These are phyloP conservation scores for Aspergillus ostianus DNA, from an alignment of 495 filamentous ascomycete genomes.

Conservation along the genomic window DNA sequence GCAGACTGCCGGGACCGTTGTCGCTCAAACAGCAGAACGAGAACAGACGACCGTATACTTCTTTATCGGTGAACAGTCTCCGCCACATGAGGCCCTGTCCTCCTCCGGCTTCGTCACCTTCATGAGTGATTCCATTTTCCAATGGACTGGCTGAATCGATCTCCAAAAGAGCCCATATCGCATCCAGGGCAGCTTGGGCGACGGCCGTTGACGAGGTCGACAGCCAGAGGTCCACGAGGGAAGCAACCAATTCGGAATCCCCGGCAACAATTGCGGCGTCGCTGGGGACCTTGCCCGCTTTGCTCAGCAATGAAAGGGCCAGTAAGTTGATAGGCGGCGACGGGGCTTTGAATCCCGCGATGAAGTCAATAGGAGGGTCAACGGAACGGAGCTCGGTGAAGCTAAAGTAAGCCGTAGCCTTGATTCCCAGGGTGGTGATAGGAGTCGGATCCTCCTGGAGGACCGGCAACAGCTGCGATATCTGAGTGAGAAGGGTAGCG, in stretches of 20 bases:
- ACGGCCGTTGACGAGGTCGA: slow-evolving; percentile 68
- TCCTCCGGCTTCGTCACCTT: slow-evolving; percentile 33
- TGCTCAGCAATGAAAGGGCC: slow-evolving; percentile 67
- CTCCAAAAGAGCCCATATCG: slow-evolving; percentile 69
- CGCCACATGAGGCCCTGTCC: slow-evolving; percentile 75
- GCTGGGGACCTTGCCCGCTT: slow-evolving; percentile 58
- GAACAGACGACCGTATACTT: slow-evolving; percentile 65
- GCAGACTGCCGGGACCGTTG: slow-evolving; percentile 39
- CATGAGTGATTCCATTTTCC: slow-evolving; percentile 42
- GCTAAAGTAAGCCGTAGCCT: slow-evolving; percentile 35
- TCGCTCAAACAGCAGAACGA: slow-evolving; percentile 54
- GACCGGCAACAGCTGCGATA: slow-evolving; percentile 45
- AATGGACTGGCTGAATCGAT: slow-evolving; percentile 53
- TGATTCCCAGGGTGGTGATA: slow-evolving; percentile 42
- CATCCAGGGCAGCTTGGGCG: slow-evolving; percentile 62
- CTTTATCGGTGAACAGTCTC: slow-evolving; percentile 63
- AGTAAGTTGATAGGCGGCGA: slow-evolving; percentile 67
- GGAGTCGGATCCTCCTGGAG: slow-evolving; percentile 53
- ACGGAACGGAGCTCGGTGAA: slow-evolving; percentile 46
- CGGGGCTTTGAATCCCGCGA: slow-evolving; percentile 56
- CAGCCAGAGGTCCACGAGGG: slow-evolving; percentile 70
- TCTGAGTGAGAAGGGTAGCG: slow-evolving; percentile 42
- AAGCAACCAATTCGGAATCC: slow-evolving; percentile 58
- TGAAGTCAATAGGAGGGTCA: slow-evolving; percentile 46
- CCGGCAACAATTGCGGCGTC: slow-evolving; percentile 69